Conservation (phyloP, 257 asterid species). For the Jacaranda copaia region DNA sequence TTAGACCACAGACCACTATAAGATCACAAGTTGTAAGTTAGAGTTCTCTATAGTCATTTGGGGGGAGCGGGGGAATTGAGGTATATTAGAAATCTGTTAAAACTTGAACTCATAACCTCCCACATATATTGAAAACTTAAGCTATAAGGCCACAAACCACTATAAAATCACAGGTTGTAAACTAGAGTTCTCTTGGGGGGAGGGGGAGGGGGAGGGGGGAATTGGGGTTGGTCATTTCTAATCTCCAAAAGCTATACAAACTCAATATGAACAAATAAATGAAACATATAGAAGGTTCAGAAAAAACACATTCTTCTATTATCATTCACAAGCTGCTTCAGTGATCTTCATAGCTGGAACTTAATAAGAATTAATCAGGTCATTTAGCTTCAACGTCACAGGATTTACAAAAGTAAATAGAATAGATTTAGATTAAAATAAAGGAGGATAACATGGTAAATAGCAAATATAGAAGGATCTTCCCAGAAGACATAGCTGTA, state of each 20-base stretch:
- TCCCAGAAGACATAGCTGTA: constrained; percentile 37
- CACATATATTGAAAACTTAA: too few species aligned
- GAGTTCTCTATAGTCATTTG: too few species aligned
- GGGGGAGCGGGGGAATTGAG: too few species aligned
- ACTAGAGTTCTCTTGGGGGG: too few species aligned
- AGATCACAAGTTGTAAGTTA: too few species aligned
- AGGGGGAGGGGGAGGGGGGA: too few species aligned
- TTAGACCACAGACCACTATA: too few species aligned
- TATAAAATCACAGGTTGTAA: too few species aligned
- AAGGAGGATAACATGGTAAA: constrained; percentile 26
- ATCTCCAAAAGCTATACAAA: neutral
- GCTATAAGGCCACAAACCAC: too few species aligned
- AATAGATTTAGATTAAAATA: constrained; percentile 17
- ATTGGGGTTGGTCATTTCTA: too few species aligned
- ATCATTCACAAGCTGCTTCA: constrained; percentile 35
- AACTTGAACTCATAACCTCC: too few species aligned
- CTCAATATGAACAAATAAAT: neutral
- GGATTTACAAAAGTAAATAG: constrained; percentile 33
- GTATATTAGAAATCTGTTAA: too few species aligned
- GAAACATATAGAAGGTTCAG: neutral
- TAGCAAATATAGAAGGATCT: constrained; percentile 19
- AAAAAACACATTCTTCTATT: neutral
- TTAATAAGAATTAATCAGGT: constrained; percentile 45
- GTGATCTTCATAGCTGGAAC: constrained; percentile 33
- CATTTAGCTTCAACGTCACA: constrained; percentile 32